A percentile compares a stretch with the other conserved stretches of the same genome.
These are phyloP conservation scores for Plasmodium vivax DNA, from an alignment of 169 alveolate species.

Conservation along the genomic window DNA sequence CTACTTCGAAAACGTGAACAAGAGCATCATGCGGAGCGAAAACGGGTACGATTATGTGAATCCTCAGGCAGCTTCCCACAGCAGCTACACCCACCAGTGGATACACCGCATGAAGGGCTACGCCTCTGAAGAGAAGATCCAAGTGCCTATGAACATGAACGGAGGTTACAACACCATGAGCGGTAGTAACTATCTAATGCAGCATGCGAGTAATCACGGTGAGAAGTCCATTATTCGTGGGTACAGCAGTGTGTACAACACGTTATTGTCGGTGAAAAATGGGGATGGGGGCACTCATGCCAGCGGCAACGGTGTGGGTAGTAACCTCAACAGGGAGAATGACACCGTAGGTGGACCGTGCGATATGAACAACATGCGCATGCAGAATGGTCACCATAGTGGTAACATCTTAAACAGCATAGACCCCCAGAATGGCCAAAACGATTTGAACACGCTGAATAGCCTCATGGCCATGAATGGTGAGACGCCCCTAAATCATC, in stretches of 20 bases:
- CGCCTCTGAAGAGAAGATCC: not conserved
- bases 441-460: not conserved
- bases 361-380: not conserved
- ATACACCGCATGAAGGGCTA: not conserved
- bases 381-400: not conserved
- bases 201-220: not conserved
- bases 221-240: not conserved
- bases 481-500: not conserved
- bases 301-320: not conserved
- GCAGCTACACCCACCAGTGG: not conserved
- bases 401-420: not conserved
- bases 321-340: not conserved
- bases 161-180: not conserved
- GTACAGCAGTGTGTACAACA: not conserved
- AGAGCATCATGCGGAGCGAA: not conserved
- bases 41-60: not conserved
- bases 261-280: not conserved
- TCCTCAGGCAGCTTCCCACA: not conserved
- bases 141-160: not conserved
- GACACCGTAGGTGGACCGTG: not conserved
- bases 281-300: not conserved
- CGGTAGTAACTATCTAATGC: not conserved
- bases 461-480: not conserved
- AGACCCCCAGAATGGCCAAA: not conserved
- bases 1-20: not conserved